Base-by-base conservation (phyloP, 495 filamentous ascomycete genomes). In the Halenospora varia region DNA sequence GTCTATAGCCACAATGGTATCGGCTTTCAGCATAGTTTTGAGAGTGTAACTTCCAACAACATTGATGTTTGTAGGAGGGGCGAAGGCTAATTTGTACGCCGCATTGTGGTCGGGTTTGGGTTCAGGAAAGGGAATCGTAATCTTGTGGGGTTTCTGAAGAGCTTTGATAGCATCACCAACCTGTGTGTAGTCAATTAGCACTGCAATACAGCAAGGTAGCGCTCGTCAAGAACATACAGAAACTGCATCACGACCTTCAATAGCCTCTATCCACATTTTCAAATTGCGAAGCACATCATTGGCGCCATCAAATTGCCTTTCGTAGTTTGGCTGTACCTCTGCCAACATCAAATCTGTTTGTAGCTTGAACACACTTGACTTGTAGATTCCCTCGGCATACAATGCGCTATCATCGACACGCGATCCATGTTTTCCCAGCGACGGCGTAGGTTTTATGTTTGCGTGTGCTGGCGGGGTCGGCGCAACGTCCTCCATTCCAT, bases 31-130 rank as follows among this genome's bases (percentile, higher is more conserved):
- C 61, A 88, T 84, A 10, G 83, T 94, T 70, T 85, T 86, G 42
- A 90, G 79, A 42, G 85, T 77, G 77, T 96, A 93, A 67, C 91
- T 93, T 47, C 94, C 95, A 20, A 90, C 86, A 23, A 96, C 87
- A 68, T 96, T 96, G 67, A 96, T 82, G 59, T 85, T 85, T 19
- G 82, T 62, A 9, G 95, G 94, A 64, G 82, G 85, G 24, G 77
- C 74, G 70, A 91, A 96, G 40, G 84, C 75, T 52, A 97, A 75
- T 55, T 87, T 88, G 72, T 96, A 96, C 48, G 89, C 88, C 25
- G 82, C 79, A 65, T 88, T 82, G 67, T 80, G 80, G 10, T 79
- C 72, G 0, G 90, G 92, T 42, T 76, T 82, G 8, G 91, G 92
- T 45, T 88, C 73, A 9, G 92, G 89, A 66, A 89, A 97, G 1